Evolutionary conservation across 176 grass and related monocot genomes (phyloP).

Genomic region (Ananas comosus): DNA sequence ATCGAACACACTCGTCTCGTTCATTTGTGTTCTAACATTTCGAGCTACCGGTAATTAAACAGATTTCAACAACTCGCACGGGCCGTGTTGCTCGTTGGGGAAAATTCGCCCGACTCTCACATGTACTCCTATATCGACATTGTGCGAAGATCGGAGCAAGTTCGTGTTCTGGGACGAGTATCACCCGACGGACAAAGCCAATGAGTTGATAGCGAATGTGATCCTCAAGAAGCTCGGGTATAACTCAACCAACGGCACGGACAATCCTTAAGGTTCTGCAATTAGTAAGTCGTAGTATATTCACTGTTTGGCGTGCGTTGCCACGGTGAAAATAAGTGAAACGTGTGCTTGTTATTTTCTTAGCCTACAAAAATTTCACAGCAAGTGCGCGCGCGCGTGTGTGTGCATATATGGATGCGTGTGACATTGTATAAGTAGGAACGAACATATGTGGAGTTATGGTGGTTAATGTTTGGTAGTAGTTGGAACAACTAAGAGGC

Average conservation of each 20-base stretch:
- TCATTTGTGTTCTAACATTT: neutral
- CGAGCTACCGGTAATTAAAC: neutral
- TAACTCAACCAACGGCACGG: constrained; percentile 42
- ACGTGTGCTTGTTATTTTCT: neutral
- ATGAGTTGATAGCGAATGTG: constrained; percentile 81
- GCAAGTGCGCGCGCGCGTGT: too few relatives aligned
- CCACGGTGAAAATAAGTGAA: neutral
- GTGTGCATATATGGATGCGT: too few relatives aligned
- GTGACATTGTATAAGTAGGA: too few relatives aligned
- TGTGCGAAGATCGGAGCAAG: constrained; percentile 78
- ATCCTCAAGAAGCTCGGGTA: constrained; percentile 60
- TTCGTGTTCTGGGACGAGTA: constrained; percentile 98
- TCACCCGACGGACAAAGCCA: constrained; percentile 84
- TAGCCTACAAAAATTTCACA: neutral
- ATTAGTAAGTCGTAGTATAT: neutral
- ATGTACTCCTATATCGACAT: constrained; percentile 73
- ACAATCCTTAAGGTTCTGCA: neutral
- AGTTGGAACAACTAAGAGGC: too few relatives aligned
- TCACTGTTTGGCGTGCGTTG: neutral
- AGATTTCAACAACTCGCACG: constrained; percentile 83
- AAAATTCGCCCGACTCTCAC: constrained; percentile 63
- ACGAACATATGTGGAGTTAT: too few relatives aligned
- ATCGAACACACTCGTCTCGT: too few relatives aligned
- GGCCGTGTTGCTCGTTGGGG: constrained; percentile 70
- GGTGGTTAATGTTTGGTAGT: too few relatives aligned